Evolutionary conservation across 176 grass and related monocot genomes (phyloP), one percentile per base, ranked within the genome.

Genomic region (Oryza australiensis): DNA sequence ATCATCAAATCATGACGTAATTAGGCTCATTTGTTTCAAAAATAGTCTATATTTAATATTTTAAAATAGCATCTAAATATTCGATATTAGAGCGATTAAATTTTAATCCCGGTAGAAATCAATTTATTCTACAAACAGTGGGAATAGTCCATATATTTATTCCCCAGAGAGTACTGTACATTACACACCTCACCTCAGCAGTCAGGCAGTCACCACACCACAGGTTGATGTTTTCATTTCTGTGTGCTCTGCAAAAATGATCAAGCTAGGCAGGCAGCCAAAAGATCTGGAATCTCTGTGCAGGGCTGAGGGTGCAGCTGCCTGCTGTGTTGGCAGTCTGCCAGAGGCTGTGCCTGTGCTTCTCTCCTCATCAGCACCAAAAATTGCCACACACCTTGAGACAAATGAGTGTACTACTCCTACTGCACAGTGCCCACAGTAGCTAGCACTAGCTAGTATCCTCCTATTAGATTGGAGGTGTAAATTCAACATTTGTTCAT

Each of bases 201-300:
- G 24, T 51, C 70, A 22, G 20, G 53, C 53, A 60, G 55, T 40
- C 38, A 40, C 38, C 38, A 40, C 9, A 40, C 48, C 12, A 4
- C 20, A 65, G 41, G 3, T 40, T 72, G 75, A 41, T 55, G 51
- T 82, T 32, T 32, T 12, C 82, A 23, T 42, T 60, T 69, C 45
- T 40, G 46, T 38, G 32, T 71, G 53, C 41, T 76, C 60, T 60
- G 81, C 84, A 85, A 89, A 85, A 87, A 89, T 82, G 82, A 88
- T 88, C 34, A n/a, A 70, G 26, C 28, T 28, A 75, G 86, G 86
- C 49, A 75, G 51, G 86, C 49, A 75, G 51, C 73, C 78, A 89
- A 82, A 87, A 81, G 74, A 89, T 82, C 60, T 72, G 66, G 76
- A 89, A 89, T 83, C 80, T 80, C 35, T 81, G 30, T 57, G 84